A percentile compares a stretch with the other conserved stretches of the same genome.
Evolutionary conservation across 768 basidiomycete genomes (phyloP).

Genomic region (button mushroom (Agaricus bisporus)): DNA sequence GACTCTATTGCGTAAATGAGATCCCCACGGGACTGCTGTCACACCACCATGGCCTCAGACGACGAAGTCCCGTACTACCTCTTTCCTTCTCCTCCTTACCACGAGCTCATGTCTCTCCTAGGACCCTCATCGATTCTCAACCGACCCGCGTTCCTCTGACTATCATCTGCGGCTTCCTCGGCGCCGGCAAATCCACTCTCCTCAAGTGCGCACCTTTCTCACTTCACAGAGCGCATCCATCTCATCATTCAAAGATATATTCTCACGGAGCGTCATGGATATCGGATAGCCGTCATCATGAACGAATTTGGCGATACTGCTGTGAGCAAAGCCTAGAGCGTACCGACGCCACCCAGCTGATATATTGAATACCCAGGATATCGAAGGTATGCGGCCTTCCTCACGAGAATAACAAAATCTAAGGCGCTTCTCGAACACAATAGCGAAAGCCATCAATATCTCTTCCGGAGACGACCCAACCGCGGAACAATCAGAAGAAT

Average conservation of each 20-base stretch:
- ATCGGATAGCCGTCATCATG: slow-evolving; percentile 96
- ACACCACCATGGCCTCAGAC: slow-evolving; percentile 30
- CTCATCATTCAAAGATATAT: slow-evolving; percentile 52
- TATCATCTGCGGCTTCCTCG: slow-evolving; percentile 92
- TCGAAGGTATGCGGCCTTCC: slow-evolving; percentile 64
- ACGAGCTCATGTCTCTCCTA: not conserved
- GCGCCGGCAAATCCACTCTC: slow-evolving; percentile 91
- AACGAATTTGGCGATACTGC: slow-evolving; percentile 97
- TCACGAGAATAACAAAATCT: not conserved
- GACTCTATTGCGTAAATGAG: slow-evolving; percentile 4
- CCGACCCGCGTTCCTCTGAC: slow-evolving; percentile 68
- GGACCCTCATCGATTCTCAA: slow-evolving; percentile 12
- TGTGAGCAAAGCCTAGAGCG: slow-evolving; percentile 35
- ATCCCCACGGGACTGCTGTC: slow-evolving; percentile 6
- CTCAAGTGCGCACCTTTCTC: slow-evolving; percentile 51
- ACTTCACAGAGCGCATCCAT: not conserved
- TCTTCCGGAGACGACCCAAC: slow-evolving; percentile 58
- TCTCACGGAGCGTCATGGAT: slow-evolving; percentile 89
- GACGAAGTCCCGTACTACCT: slow-evolving; percentile 58
- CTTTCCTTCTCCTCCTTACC: slow-evolving; percentile 15
- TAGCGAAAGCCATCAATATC: slow-evolving; percentile 85
- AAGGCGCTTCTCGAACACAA: slow-evolving; percentile 1
- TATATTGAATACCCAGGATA: slow-evolving; percentile 48
- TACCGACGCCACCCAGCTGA: slow-evolving; percentile 12
- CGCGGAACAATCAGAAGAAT: slow-evolving; percentile 69